phyloP scores from a whole-genome alignment of 495 filamentous ascomycete genomes.

The Massariosphaeria phaeospora region DNA sequence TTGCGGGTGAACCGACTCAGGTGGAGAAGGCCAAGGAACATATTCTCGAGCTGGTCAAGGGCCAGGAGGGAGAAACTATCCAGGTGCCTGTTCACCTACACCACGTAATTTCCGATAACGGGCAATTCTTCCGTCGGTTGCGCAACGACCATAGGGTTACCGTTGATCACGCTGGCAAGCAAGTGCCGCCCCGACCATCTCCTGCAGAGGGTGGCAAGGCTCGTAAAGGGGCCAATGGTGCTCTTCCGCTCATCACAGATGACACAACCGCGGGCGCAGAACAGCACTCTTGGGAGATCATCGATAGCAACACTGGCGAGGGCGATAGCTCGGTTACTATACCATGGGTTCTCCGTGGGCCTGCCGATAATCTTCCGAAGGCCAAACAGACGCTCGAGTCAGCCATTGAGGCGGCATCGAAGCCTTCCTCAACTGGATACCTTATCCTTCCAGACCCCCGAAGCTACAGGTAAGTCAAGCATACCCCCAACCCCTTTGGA shows the following conservation, averaged over 20 bases:
- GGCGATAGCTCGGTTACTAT: slow-evolving; percentile 62
- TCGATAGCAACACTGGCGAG: slow-evolving; percentile 50
- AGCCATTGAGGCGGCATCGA: slow-evolving; percentile 66
- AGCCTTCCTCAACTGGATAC: slow-evolving; percentile 73
- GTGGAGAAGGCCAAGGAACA: slow-evolving; percentile 83
- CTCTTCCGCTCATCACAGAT: slow-evolving; percentile 77
- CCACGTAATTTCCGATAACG: slow-evolving; percentile 80
- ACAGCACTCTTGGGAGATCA: slow-evolving; percentile 72
- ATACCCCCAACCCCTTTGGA: too few relatives aligned
- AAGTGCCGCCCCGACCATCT: slow-evolving; percentile 62
- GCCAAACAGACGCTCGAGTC: slow-evolving; percentile 70
- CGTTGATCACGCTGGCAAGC: slow-evolving; percentile 80
- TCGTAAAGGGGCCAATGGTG: slow-evolving; percentile 48
- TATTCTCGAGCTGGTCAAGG: slow-evolving; percentile 72
- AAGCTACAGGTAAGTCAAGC: too few relatives aligned
- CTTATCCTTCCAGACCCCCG: slow-evolving; percentile 83
- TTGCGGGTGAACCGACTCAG: slow-evolving; percentile 69
- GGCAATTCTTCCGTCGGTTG: slow-evolving; percentile 83
- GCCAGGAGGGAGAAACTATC: slow-evolving; percentile 79
- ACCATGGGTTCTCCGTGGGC: slow-evolving; percentile 84
- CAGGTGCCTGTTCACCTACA: slow-evolving; percentile 75
- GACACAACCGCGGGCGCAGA: slow-evolving; percentile 52
- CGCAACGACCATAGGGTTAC: slow-evolving; percentile 77
- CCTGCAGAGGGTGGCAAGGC: slow-evolving; percentile 33
- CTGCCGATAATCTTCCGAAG: slow-evolving; percentile 65